These are phyloP conservation scores for Camptophora hylomeconis DNA, from an alignment of 2,329 filamentous ascomycete species.

Conservation along the genomic window DNA sequence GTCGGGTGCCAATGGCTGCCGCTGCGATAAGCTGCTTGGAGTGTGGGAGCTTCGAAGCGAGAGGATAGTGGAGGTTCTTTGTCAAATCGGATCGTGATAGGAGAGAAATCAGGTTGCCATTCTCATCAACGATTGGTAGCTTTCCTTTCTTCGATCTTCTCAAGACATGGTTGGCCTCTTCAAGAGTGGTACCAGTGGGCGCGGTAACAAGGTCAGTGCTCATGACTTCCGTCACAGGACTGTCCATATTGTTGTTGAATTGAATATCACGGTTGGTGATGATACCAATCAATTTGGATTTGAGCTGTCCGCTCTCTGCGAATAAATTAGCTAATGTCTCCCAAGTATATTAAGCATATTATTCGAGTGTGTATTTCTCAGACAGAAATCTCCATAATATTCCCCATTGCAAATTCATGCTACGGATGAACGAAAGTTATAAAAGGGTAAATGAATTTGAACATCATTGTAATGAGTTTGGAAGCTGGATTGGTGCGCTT, in stretches of 20 bases:
- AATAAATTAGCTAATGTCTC: conserved; percentile 7
- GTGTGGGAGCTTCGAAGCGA: conserved; percentile 88
- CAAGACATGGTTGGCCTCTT: conserved; percentile 85
- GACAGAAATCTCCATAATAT: conserved; percentile 57
- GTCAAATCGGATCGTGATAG: conserved; percentile 90
- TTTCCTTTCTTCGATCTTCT: conserved; percentile 97
- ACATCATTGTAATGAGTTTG: conserved; percentile 49
- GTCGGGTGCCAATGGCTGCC: conserved; percentile 87
- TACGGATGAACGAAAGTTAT: conserved; percentile 99
- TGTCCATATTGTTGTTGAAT: conserved; percentile 66
- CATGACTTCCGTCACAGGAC: conserved; percentile 81
- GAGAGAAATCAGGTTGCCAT: conserved; percentile 79
- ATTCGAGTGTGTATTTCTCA: conserved; percentile 26
- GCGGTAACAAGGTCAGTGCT: conserved; percentile 88
- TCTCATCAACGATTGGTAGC: conserved; percentile 76
- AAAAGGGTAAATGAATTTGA: conserved; percentile 49
- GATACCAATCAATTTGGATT: conserved; percentile 92
- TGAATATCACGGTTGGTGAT: conserved; percentile 97
- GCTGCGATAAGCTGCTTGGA: conserved; percentile 97
- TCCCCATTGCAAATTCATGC: conserved; percentile 82
- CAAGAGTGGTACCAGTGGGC: conserved; percentile 63
- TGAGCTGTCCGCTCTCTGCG: conserved; percentile 76
- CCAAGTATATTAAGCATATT: conserved; percentile 6
- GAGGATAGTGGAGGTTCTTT: conserved; percentile 95
- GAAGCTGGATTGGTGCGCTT: conserved; percentile 33